phyloP scores from a whole-genome alignment of 208 protist genomes.

The Naegleria gruberi region DNA sequence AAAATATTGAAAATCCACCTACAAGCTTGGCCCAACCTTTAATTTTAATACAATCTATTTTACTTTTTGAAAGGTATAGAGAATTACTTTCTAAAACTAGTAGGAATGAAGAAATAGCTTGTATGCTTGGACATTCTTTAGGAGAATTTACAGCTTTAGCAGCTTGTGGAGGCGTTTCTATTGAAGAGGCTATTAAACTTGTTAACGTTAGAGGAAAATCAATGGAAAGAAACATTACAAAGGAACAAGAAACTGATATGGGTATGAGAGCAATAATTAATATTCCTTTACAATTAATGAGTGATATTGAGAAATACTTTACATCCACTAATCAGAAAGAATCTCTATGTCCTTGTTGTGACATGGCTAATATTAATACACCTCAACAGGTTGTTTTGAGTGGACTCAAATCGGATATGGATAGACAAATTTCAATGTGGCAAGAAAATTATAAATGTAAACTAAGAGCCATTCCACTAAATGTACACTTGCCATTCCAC shows the following conservation, averaged over 20 bases:
- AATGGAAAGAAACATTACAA: neutral
- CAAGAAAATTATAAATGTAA: neutral
- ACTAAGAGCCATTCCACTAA: neutral
- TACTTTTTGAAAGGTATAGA: neutral
- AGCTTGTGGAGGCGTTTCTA: neutral
- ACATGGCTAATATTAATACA: slow-evolving; percentile 14
- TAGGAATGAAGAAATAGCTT: neutral
- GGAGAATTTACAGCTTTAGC: neutral
- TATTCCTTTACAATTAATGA: neutral
- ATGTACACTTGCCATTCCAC: neutral
- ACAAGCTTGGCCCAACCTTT: neutral
- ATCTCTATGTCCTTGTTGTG: neutral
- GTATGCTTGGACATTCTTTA: neutral
- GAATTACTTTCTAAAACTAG: neutral
- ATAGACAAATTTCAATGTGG: neutral
- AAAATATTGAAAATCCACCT: neutral
- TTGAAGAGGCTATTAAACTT: neutral
- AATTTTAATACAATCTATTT: neutral
- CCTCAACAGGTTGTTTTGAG: neutral
- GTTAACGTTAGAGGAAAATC: neutral
- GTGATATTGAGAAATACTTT: neutral
- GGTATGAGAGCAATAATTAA: neutral
- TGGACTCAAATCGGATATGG: neutral
- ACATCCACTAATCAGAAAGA: neutral
- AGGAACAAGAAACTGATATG: neutral